These are phyloP conservation scores for Zygnema cylindricum DNA, from an alignment of 139 green algal genomes.

Conservation along the genomic window DNA sequence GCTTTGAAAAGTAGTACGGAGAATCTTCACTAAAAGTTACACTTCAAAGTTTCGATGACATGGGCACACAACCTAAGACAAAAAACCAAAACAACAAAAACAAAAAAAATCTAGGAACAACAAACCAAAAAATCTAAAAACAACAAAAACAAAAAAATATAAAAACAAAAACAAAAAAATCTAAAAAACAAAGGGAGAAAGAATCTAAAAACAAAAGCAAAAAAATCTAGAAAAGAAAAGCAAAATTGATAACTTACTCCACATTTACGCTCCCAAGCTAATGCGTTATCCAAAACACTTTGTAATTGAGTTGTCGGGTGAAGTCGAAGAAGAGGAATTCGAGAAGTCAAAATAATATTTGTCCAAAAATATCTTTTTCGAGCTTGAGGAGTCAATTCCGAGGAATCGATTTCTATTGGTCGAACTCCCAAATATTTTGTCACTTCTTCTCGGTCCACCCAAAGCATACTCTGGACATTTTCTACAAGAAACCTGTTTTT, in stretches of 20 bases:
- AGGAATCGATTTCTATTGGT: conserved; percentile 22
- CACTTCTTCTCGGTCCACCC: conserved; percentile 31
- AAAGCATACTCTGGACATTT: conserved; percentile 42
- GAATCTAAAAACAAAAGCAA: too few species aligned
- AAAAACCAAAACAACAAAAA: too few species aligned
- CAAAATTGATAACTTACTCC: background rate
- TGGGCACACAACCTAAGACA: too few species aligned
- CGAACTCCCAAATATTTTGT: conserved; percentile 32
- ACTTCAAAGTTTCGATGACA: too few species aligned
- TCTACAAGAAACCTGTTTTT: conserved; percentile 54
- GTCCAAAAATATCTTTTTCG: conserved; percentile 35
- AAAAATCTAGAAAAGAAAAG: too few species aligned
- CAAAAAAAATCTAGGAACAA: too few species aligned
- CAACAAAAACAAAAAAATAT: too few species aligned
- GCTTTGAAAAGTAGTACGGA: too few species aligned
- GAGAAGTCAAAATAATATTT: conserved; percentile 16
- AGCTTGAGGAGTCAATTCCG: conserved; percentile 12
- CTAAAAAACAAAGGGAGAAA: too few species aligned
- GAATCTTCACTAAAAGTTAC: too few species aligned
- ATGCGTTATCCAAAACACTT: background rate
- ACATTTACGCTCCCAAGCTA: background rate
- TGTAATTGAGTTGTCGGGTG: conserved; percentile 23
- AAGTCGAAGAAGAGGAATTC: background rate
- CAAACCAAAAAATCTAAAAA: too few species aligned
- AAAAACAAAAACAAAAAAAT: too few species aligned